Base-by-base conservation (phyloP, 495 filamentous ascomycete species). In the Staphylotrichum longicolle region DNA sequence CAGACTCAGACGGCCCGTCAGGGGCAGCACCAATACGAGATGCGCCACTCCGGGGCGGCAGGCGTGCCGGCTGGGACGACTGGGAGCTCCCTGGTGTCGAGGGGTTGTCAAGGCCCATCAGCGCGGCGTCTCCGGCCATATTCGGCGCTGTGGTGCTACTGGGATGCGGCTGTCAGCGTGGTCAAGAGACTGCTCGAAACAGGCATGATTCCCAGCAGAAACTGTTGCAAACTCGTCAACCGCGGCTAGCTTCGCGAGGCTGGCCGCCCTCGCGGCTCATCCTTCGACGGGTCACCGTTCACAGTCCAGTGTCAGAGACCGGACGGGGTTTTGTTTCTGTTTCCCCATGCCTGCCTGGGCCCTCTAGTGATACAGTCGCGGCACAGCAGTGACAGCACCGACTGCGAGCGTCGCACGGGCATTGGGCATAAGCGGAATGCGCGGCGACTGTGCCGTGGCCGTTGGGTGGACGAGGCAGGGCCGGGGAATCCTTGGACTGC, bases 1-100 rank as follows among this genome's bases (percentile, higher is more conserved):
- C 55, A 33, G 55, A 46, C 32, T 39, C 39, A n/a, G n/a, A 32
- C 34, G 54, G 6, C 46, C 60, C 46, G 46, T 40, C 53, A 27
- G 15, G 32, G 54, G 7, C 61, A 54, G 20, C 11, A 47, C 11
- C 55, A 32, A 63, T 32, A 54, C 56, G 34, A 30, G 49, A n/a
- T 9, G 48, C 42, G 54, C 41, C 42, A 56, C 49, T 33, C 40
- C 11, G 42, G 3, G 35, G 49, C 27, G 35, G 32, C 27, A 39
- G 12, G 14, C 52, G 7, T 35, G 37, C 14, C 44, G 10, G 0
- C n/a, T 54, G 33, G n/a, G 6, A 27, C 33, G 27, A 37, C 3
- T 11, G 0, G 20, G 27, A 7, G 5, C 14, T 41, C 34, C 12
- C 20, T 37, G 14, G 37, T 34, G 53, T 27, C 39, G n/a, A 27